Base-by-base conservation (phyloP, 1,139 yeast genomes). In the Protomyces lactucae-debilis region DNA sequence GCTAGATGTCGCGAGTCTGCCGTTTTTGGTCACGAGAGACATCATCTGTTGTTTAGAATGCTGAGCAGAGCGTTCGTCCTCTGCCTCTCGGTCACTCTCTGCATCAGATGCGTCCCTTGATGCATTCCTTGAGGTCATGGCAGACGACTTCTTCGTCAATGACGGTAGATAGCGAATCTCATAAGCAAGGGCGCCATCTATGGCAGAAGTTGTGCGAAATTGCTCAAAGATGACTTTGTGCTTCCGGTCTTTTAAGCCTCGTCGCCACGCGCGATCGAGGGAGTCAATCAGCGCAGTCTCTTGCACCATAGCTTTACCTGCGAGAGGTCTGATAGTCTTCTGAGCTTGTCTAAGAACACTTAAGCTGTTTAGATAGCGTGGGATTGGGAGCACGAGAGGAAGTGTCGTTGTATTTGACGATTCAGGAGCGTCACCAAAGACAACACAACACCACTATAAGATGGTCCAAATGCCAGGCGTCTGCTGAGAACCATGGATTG, bases 81-180 rank as follows among this genome's bases (percentile, higher is more conserved):
- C 35, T 21, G 32, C 40, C 21, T 57, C 55, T 12, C 28, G 55
- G 8, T 37, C 61, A 16, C 40, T 39, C 32, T 57, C 61, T 14
- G 37, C 37, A 32, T 32, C 37, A 14, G 36, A 25, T 6, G 60
- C 52, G 2, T 52, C 63, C 14, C 57, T 56, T 5, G 61, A 57
- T 5, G 52, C 55, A 8, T 53, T 48, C 12, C 61, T 53, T 8
- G 61, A 57, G 40, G 23, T 45, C 21, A 16, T 43, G 14, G 48
- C 48, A 4, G 48, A 43, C 3, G 63, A 51, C 37, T 59, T 59
- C 57, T 45, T 59, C 45, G 52, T 53, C 36, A 59, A 52, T 14
- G 57, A 59, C 3, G 63, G 63, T 9, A 59, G 25, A 43, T 52
- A 59, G 28, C 63, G 53, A 14, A 51, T 55, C 45, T 59, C 63